phyloP scores from a whole-genome alignment of 768 basidiomycete species.

The Filobasidium wieringae region DNA sequence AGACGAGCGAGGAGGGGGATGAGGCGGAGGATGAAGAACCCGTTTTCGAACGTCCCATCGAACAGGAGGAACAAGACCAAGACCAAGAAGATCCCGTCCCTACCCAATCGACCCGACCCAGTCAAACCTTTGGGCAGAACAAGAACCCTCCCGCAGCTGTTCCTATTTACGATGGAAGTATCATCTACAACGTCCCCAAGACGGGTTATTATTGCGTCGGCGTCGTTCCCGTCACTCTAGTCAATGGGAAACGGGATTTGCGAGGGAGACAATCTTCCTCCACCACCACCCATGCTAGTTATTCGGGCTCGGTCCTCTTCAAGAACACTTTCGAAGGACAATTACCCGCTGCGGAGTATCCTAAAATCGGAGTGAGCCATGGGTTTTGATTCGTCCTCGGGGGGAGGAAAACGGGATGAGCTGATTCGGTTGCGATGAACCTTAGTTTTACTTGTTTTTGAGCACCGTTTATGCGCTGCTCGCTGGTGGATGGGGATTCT shows the following conservation, averaged over 20 bases:
- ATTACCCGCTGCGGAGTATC: slow-evolving; percentile 85
- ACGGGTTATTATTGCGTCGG: slow-evolving; percentile 96
- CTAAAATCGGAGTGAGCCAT: slow-evolving; percentile 89
- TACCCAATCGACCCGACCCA: neutral
- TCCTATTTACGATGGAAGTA: slow-evolving; percentile 52
- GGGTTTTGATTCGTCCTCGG: no score
- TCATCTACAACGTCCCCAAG: slow-evolving; percentile 68
- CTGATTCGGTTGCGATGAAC: no score
- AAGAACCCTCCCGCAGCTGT: slow-evolving; percentile 11
- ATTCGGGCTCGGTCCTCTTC: slow-evolving; percentile 70
- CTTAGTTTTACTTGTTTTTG: slow-evolving; percentile 86
- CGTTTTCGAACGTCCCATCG: neutral
- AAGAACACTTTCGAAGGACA: slow-evolving; percentile 77
- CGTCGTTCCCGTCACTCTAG: slow-evolving; percentile 76
- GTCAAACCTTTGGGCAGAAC: neutral
- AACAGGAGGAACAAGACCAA: slow-evolving; percentile 4
- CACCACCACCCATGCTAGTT: slow-evolving; percentile 57
- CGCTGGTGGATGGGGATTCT: slow-evolving; percentile 63
- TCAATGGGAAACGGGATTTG: slow-evolving; percentile 38
- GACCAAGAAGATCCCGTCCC: neutral
- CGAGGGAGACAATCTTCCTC: slow-evolving; percentile 39
- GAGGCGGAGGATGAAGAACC: neutral
- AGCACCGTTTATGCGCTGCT: slow-evolving; percentile 64
- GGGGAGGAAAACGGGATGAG: no score
- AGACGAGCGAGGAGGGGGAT: neutral